Base-by-base conservation (phyloP, 108 stramenopile species). In the Cyclostephanos tholiformis region DNA sequence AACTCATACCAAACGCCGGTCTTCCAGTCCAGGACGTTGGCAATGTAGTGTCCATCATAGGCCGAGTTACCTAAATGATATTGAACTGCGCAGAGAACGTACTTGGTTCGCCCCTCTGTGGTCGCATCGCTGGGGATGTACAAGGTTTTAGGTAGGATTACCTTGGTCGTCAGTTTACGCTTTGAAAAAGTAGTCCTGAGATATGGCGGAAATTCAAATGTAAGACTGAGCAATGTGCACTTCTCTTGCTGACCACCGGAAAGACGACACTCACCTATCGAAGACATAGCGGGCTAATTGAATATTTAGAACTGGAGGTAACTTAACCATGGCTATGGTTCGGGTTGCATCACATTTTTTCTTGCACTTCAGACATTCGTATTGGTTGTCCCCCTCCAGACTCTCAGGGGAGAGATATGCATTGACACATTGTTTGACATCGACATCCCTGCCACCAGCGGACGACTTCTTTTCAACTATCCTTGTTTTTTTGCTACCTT, bases 1-100 rank as follows among this genome's bases (percentile, higher is more conserved):
- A 89, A 92, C 43, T 96, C 89, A 65, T 80, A 93, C 92, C 92
- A 96, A 46, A 82, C 65, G 14, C 95, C 95, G 9, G 88, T 92
- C 10, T 65, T 63, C 92, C 92, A 96, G 71, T 96, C 92, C 84
- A 93, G 83, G 10, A 88, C 92, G 63, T 96, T 88, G 5, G 92
- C 91, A 10, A 90, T 60, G 58, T 96, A 96, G 67, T 96, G 95
- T 19, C 95, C 95, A 38, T 79, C 77, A 62, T 96, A 89, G 0
- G 95, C 95, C 9, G 92, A 91, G 44, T 67, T 82, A 25, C 95
- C 95, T 50, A 86, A 84, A 65, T 95, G 94, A 75, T 85, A 84
- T 85, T 90, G 91, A 36, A 93, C 88, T 4, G 92, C 90, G 63
- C 89, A 91, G 27, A 93, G 78, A 4, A 85, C 38, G 56, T 93